Percentiles rank a stretch among this genome's conserved stretches.
These are phyloP conservation scores for Sisymbrium irio DNA, from an alignment of 345 rosid species.

Conservation along the genomic window DNA sequence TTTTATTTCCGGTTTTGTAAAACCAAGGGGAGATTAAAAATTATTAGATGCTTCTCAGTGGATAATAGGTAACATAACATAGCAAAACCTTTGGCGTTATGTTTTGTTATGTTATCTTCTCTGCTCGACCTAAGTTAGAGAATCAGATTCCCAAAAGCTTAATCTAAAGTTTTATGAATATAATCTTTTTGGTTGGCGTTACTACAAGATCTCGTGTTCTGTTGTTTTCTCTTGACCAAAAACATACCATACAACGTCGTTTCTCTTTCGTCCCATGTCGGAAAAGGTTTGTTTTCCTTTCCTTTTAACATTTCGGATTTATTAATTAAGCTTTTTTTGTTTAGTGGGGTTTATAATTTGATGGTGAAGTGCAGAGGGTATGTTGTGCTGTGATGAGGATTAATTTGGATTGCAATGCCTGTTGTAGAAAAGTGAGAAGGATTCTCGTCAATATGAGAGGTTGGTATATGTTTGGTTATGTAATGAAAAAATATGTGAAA, in stretches of 20 bases:
- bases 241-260: not conserved
- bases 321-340: not conserved
- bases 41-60: conserved; percentile 26
- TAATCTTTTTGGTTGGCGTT: not conserved
- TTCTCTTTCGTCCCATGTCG: conserved; percentile 21
- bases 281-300: conserved; percentile 14
- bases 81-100: too few relatives aligned
- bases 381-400: conserved; percentile 63
- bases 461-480: not conserved
- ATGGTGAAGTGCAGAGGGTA: conserved; percentile 36
- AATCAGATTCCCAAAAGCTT: conserved; percentile 37
- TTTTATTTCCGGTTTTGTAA: not conserved
- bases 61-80: conserved; percentile 28
- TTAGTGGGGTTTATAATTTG: not conserved
- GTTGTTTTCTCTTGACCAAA: not conserved
- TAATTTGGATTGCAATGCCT: conserved; percentile 74
- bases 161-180: not conserved
- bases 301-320: not conserved
- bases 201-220: not conserved
- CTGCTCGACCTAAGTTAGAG: conserved; percentile 22
- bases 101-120: conserved; percentile 15
- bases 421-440: conserved; percentile 68
- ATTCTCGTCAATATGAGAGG: conserved; percentile 70
- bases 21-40: not conserved
- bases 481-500: too few relatives aligned